Base-by-base conservation (phyloP, 805 yeast genomes). In the Kuraishia capsulata region DNA sequence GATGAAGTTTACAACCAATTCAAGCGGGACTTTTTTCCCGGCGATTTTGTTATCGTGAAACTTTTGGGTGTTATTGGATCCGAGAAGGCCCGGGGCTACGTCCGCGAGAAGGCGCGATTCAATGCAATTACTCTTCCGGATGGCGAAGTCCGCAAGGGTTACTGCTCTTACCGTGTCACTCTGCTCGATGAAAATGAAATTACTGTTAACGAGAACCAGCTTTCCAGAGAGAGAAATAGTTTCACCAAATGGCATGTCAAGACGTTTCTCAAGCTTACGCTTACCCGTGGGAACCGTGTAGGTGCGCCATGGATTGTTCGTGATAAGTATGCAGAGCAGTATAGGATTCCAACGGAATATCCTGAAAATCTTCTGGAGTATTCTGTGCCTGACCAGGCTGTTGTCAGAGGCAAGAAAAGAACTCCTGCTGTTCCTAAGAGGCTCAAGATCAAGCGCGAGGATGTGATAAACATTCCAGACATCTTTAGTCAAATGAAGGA, bases 221-320 rank as follows among this genome's bases (percentile, higher is more conserved):
- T 92, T 18, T 65, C 81, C 25, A 70, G 98, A 46, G 96, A 90
- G 53, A 70, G 97, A 43, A 81, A 81, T 43, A 71, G 81, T 39
- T 89, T 88, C 62, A 89, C 97, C 8, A 92, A 90, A 57, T 81
- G 89, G 76, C 71, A 83, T 39, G 82, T 92, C 28, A 83, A 89
- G 56, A 81, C 96, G n/a, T 80, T 92, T 54, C 70, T 89, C 54
- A 84, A 89, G 59, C 70, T 84, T 54, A 72, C 86, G 33, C 71
- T 86, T 54, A 69, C 82, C 5, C 75, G 95, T 40, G 84, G 89
- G 2, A 71, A 81, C 39, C 85, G 83, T 67, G 67, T 80, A 32
- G 97, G 97, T 3, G 90, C 97, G 3, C 97, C 97, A 3, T 92
- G 97, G 97, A 78, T 90, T 17, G 92, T 92, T 13, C 83, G 81